Percentiles rank a stretch among this genome's conserved stretches.
These are phyloP conservation scores for Artemisia argyi DNA, from an alignment of 129 eudicot species.

Conservation along the genomic window DNA sequence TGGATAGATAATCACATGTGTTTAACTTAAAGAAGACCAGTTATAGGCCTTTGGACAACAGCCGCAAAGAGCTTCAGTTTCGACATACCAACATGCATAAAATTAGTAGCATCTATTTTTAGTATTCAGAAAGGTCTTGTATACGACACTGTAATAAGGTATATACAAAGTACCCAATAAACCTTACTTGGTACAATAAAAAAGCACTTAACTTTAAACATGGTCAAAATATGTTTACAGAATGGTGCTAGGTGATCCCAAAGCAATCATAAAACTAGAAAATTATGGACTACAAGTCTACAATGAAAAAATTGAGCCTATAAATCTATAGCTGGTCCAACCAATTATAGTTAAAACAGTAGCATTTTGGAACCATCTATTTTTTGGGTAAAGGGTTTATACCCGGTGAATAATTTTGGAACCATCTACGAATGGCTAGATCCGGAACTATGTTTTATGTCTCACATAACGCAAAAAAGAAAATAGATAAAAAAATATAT, in stretches of 20 bases:
- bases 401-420: too few relatives aligned
- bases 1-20: background rate
- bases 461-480: background rate
- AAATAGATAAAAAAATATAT: background rate
- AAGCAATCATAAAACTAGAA: conserved; percentile 11
- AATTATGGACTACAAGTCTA: background rate
- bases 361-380: background rate
- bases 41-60: too few relatives aligned
- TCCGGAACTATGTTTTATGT: background rate
- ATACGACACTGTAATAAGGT: too few relatives aligned
- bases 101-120: background rate
- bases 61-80: too few relatives aligned
- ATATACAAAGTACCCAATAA: too few relatives aligned
- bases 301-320: background rate
- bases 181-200: too few relatives aligned
- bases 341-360: background rate
- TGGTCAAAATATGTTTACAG: background rate
- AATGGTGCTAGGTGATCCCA: background rate
- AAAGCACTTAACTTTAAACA: too few relatives aligned
- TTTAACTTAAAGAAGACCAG: too few relatives aligned
- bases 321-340: conserved; percentile 12
- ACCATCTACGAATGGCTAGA: background rate
- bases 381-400: too few relatives aligned
- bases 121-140: too few relatives aligned
- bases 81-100: too few relatives aligned